Conservation (phyloP, 163 green algal genomes). For the Chlorella variabilis region DNA sequence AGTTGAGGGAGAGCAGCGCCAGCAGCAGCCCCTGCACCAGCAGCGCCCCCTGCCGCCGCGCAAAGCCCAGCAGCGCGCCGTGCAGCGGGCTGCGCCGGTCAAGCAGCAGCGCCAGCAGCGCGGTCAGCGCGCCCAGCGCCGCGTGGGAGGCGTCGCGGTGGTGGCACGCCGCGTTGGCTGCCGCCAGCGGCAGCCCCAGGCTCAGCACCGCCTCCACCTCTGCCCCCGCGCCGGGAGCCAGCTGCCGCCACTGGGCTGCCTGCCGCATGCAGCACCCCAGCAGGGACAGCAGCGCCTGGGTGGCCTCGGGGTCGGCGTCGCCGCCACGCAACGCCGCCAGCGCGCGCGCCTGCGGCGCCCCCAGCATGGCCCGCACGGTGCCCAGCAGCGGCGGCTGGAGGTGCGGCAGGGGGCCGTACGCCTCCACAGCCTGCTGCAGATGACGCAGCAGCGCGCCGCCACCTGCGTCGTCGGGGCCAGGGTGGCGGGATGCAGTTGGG, state of each 20-base stretch:
- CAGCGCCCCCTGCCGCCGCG: neutral
- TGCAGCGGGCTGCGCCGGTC: neutral
- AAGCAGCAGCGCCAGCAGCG: slow-evolving; percentile 9
- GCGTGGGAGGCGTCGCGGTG: slow-evolving; percentile 4
- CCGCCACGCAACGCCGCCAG: slow-evolving; percentile 25
- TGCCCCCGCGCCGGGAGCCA: neutral
- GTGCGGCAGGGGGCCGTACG: neutral
- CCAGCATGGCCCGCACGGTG: neutral
- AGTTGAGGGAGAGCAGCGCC: slow-evolving; percentile 40
- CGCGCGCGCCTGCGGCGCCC: neutral
- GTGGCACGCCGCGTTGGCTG: slow-evolving; percentile 30
- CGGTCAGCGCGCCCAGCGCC: slow-evolving; percentile 4
- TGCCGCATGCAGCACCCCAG: slow-evolving; percentile 22
- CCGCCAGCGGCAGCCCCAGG: slow-evolving; percentile 23
- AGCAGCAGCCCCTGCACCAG: slow-evolving; percentile 38
- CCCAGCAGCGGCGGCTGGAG: slow-evolving; percentile 36
- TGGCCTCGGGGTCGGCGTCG: slow-evolving; percentile 27
- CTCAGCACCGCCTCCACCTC: neutral
- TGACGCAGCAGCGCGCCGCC: neutral
- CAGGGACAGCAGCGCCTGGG: slow-evolving; percentile 33
- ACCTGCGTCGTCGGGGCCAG: neutral
- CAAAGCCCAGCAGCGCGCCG: neutral
- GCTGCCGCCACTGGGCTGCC: slow-evolving; percentile 8
- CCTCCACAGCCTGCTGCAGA: slow-evolving; percentile 15
- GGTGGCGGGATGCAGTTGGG: too few species aligned